Base-by-base conservation (phyloP, 495 filamentous ascomycete species). In the Daldinia vernicosa region DNA sequence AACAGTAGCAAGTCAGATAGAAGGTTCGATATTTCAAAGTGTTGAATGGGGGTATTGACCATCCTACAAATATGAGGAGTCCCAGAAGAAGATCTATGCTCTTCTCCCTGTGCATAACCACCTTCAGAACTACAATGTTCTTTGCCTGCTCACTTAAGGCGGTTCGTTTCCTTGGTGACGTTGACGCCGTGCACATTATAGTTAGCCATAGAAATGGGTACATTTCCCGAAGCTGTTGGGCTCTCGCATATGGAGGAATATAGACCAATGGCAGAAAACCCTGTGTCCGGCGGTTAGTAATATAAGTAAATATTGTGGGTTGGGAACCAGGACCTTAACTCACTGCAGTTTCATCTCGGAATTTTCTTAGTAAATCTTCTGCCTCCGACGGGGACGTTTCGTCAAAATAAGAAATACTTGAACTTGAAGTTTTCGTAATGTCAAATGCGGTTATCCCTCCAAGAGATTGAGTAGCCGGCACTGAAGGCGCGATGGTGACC, bases 391-490 rank as follows among this genome's bases (percentile, higher is more conserved):
- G 39, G n/a, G 39, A 17, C 6, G 15, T 40, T 40, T 40, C 39
- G 39, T 40, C n/a, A 8, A n/a, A 8, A 40, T 40, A 40, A 40
- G 15, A 40, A 40, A 40, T 40, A 40, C 0, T 17, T 8, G n/a
- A 40, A 40, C 39, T 17, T n/a, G 39, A 7, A n/a, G n/a, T 6
- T 17, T 17, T 17, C 8, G 39, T 40, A 15, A 17, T 40, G 39
- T 40, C 6, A 17, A 40, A 4, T 17, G n/a, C 6, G 39, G 39
- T 15, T 17, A 1, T 17, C 15, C 6, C 39, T 40, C 39, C 54
- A 28, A 60, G 60, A 30, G 45, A 54, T n/a, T 65, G 33, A 6
- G 59, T 43, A 19, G 60, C 55, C 45, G 55, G 43, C 6, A 45
- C 37, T 8, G 67, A 55, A 43, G 45, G 43, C 63, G 54, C 37